Evolutionary conservation across 169 alveolate species (phyloP), one percentile per base, ranked within the genome.

Genomic region (Sarcocystis neurona): DNA sequence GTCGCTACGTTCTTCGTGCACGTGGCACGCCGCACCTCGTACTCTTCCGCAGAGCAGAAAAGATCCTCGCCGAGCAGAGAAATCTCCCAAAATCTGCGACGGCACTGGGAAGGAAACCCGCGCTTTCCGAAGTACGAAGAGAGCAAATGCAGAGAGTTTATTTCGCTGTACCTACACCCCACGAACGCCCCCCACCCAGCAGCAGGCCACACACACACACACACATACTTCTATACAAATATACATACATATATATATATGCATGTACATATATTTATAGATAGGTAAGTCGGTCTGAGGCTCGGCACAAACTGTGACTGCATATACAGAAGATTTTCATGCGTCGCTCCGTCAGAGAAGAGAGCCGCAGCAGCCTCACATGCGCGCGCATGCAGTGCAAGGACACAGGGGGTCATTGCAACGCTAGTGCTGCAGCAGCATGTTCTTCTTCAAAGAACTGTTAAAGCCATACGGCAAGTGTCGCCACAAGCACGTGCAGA

Each of bases 1-100:
- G n/a, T n/a, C n/a, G n/a, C n/a, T n/a, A n/a, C n/a, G n/a, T n/a
- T n/a, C n/a, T n/a, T n/a, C n/a, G n/a, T n/a, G n/a, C n/a, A n/a
- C n/a, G 1, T 37, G 1, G 32, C 8, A 4, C 18, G 34, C 47
- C 46, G 5, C 41, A 72, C 82, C 56, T 72, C 58, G 34, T 72
- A 72, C 56, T 72, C 82, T 32, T 15, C 82, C 6, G 82, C 58
- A 23, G 82, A 23, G 34, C 82, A 72, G 82, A 72, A 39, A 2
- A 72, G 18, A 12, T 72, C 82, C 48, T 72, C 82, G 58, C 82
- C 82, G 34, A 72, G 82, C 4, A 72, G 53, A 5, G 82, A 47
- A 23, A 72, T 48, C 43, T 39, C 34, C 82, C 82, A 72, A 3
- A 72, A 72, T 20, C 58, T 39, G 41, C 56, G 82, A 8, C 82